Evolutionary conservation across 495 filamentous ascomycete species (phyloP).

Genomic region (Aspergillus carlsbadensis): DNA sequence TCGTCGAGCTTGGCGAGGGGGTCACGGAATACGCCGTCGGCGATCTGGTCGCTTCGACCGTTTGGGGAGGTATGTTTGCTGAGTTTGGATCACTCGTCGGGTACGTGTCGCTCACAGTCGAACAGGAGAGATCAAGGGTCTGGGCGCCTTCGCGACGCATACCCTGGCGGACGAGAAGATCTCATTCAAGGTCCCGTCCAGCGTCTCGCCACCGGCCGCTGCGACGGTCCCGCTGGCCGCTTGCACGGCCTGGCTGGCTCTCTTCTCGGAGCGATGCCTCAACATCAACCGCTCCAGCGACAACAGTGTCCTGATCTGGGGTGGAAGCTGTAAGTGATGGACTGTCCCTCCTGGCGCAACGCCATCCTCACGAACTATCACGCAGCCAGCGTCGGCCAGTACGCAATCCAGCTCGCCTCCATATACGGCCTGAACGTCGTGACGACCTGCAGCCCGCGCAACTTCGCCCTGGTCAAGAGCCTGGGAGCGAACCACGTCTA

Average conservation of each 20-base stretch:
- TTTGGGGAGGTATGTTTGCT: conserved; percentile 25
- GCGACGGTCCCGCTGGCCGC: conserved; percentile 30
- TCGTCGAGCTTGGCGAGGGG: conserved; percentile 44
- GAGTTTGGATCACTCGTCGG: too few relatives aligned
- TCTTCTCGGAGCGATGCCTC: conserved; percentile 27
- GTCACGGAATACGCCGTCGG: conserved; percentile 45
- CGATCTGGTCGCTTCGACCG: conserved; percentile 27
- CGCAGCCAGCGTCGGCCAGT: conserved; percentile 32
- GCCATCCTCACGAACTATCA: background rate
- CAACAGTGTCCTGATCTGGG: conserved; percentile 29
- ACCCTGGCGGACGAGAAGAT: conserved; percentile 27
- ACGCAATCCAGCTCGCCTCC: conserved; percentile 32
- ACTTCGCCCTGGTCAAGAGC: conserved; percentile 46
- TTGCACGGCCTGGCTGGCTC: conserved; percentile 29
- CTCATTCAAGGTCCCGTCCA: conserved; percentile 24
- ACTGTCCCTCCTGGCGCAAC: background rate
- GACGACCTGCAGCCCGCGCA: conserved; percentile 50
- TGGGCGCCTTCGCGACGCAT: conserved; percentile 25
- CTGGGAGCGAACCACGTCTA: conserved; percentile 51
- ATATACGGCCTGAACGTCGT: conserved; percentile 31
- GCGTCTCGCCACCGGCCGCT: conserved; percentile 21
- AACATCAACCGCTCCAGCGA: conserved; percentile 16
- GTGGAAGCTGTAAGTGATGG: conserved; percentile 30
- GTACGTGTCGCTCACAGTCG: too few relatives aligned
- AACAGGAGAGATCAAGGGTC: conserved; percentile 21